A percentile compares a stretch with the other conserved stretches of the same genome.
Evolutionary conservation across 192 early-diverging fungal species (phyloP).

Genomic region (Podila minutissima): DNA sequence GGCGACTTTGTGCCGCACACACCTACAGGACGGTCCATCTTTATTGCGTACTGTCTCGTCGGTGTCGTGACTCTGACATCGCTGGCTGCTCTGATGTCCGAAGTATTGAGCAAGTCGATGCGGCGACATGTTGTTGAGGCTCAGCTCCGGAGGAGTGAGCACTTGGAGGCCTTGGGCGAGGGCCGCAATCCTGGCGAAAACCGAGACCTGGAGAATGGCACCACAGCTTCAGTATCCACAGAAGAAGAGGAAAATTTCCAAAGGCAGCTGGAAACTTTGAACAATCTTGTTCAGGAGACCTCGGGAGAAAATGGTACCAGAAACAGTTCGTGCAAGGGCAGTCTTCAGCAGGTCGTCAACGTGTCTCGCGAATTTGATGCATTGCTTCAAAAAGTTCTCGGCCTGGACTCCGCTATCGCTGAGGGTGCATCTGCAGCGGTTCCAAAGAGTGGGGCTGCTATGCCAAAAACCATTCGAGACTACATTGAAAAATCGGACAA

Average conservation of each 20-base stretch:
- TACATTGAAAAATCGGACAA: constrained; percentile 23
- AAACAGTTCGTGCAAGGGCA: constrained; percentile 2
- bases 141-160: constrained; percentile 1
- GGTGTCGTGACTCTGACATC: constrained; percentile 37
- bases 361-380: constrained; percentile 20
- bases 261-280: neutral
- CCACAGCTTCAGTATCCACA: neutral
- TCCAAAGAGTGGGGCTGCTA: neutral
- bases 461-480: constrained; percentile 4
- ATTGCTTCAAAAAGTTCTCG: constrained; percentile 24
- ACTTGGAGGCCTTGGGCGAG: constrained; percentile 5
- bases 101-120: constrained; percentile 28
- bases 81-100: constrained; percentile 30
- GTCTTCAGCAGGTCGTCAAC: constrained; percentile 18
- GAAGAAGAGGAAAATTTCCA: neutral
- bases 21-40: constrained; percentile 14
- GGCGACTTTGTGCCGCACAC: constrained; percentile 24
- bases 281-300: neutral
- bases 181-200: neutral
- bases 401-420: neutral
- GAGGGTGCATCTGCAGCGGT: neutral
- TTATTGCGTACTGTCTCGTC: constrained; percentile 24
- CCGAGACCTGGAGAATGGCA: neutral
- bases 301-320: neutral
- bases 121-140: constrained; percentile 31